Evolutionary conservation across 2,329 filamentous ascomycete species (phyloP), one percentile per base, ranked within the genome.

Genomic region (Trichoderma sp.): DNA sequence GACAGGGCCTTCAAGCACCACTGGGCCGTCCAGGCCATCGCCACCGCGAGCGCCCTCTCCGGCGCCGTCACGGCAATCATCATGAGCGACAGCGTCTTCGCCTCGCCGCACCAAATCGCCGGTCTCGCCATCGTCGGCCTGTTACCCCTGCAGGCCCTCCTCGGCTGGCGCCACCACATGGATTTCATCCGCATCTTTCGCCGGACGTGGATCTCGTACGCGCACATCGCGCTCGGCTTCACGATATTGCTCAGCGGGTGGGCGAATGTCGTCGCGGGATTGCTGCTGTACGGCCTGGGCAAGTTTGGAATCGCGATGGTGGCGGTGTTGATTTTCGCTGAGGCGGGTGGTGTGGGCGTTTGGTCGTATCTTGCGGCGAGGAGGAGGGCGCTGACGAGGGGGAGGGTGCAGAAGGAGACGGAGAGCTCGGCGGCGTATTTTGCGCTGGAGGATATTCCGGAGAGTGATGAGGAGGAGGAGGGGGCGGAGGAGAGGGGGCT

Each of bases 151-250:
- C 69, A 69, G 12, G 65, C 64, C 5, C 45, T 48, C 9, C 41
- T 69, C 1, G 69, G 69, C 43, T 69, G 66, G 64, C 67, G 65
- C n/a, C 69, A 70, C 34, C 69, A 70, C 47, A 28, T 69, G 12
- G 50, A 63, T 30, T 69, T 69, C 50, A 47, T 70, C 14, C 66
- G 67, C 41, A 67, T 69, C 21, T 64, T 60, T 10, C 68, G 67
- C 14, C 62, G 69, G n/a, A 69, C 69, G 0, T 68, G 59, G 67
- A 66, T 69, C 19, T 70, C 67, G 4, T 64, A 69, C 51, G 59
- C 44, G 6, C 67, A 69, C 63, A 43, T 71, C 21, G 66, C 64
- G 28, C 64, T 66, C 9, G 68, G 69, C 3, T 63, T 66, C 17
- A 14, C 45, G 3, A 21, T 68, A 7, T 57, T 70, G 30, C 12